Conservation (phyloP, 1,284 basidiomycete species). For the Serendipita sp. region DNA sequence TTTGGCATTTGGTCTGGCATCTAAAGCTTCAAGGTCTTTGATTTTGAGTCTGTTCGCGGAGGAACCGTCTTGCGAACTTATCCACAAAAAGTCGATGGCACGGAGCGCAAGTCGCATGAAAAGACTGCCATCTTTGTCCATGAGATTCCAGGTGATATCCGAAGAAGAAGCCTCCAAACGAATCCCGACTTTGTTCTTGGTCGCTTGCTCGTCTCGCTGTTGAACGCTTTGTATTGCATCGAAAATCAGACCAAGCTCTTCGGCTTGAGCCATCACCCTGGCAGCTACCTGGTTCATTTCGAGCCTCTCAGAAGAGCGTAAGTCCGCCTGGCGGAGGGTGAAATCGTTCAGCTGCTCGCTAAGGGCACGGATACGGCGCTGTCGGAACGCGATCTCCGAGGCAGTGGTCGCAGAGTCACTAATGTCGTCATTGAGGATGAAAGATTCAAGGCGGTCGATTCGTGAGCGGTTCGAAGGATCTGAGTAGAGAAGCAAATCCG, state of each 20-base stretch:
- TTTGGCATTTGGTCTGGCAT: conserved; percentile 69
- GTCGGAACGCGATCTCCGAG: conserved; percentile 58
- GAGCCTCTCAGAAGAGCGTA: conserved; percentile 22
- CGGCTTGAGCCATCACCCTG: conserved; percentile 60
- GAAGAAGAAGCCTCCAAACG: conserved; percentile 71
- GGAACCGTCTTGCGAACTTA: conserved; percentile 81
- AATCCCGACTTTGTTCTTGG: conserved; percentile 70
- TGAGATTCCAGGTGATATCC: conserved; percentile 90
- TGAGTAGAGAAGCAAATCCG: conserved; percentile 75
- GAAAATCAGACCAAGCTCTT: conserved; percentile 78
- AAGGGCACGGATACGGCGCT: conserved; percentile 58
- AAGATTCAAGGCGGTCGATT: conserved; percentile 64
- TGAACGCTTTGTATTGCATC: conserved; percentile 79
- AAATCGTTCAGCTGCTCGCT: conserved; percentile 26
- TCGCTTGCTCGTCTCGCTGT: conserved; percentile 46
- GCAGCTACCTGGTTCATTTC: conserved; percentile 61
- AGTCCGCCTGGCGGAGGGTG: background rate
- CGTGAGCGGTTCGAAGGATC: conserved; percentile 73
- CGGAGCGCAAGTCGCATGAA: conserved; percentile 79
- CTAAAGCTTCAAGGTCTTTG: conserved; percentile 69
- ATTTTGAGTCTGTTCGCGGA: conserved; percentile 68
- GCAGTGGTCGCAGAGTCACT: conserved; percentile 59
- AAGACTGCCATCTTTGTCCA: conserved; percentile 59
- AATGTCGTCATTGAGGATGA: conserved; percentile 86
- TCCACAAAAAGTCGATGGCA: conserved; percentile 70